Base-by-base conservation (phyloP, 106 monocot genomes). In the Ottelia alismoides region DNA sequence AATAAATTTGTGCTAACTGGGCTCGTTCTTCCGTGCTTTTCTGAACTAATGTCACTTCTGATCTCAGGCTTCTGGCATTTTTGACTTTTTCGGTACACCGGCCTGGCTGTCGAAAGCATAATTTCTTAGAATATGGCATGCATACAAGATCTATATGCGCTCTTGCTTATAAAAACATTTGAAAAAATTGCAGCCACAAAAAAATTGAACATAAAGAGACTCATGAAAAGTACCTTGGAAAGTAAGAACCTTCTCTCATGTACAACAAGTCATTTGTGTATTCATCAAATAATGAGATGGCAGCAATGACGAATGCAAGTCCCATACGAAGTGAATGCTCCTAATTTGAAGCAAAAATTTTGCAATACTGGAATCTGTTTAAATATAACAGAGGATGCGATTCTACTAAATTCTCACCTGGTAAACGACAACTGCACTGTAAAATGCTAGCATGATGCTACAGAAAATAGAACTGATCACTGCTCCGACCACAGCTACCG, bases 251-350 rank as follows among this genome's bases (percentile, higher is more conserved):
- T 56, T 93, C 92, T 74, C 92, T 79, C 67, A 93, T 55, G 64
- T 87, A 87, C 44, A 92, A 87, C 46, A 87, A 28, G 47, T 93
- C 92, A 75, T 93, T 93, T 30, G 87, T 69, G 57, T 93, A 93
- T 54, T 87, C 92, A 65, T 93, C 92, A 60, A 80, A 92, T 29
- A 87, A 23, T 53, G 87, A 87, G 46, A 92, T 55, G 35, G 77
- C 72, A 26, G 87, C 69, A 14, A 87, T 45, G 17, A 87, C 66
- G 44, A 80, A 93, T 30, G 86, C 79, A 12, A 93, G 63, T n/a
- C 92, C 87, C 92, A 93, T 74, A 26, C 28, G 40, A 9, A 93
- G 17, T 4, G 87, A 93, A 20, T 77, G 61, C 52, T 93, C 92
- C 92, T 93, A 52, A 22, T n/a, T n/a, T n/a, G n/a, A n/a, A n/a